These are phyloP conservation scores for Phytophthora ohioensis DNA, from an alignment of 352 stramenopile genomes.

Conservation along the genomic window DNA sequence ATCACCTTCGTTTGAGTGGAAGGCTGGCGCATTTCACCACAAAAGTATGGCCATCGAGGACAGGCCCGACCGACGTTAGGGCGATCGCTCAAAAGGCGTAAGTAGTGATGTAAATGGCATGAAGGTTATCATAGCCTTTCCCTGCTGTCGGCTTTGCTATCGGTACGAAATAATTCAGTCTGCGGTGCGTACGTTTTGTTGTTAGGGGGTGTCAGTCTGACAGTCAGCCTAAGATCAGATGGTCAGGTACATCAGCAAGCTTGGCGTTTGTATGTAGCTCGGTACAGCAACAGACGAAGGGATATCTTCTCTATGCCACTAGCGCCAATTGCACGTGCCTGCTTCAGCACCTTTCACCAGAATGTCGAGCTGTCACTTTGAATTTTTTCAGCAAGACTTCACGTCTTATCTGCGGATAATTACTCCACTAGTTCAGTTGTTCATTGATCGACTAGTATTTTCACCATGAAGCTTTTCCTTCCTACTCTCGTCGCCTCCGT, in stretches of 20 bases:
- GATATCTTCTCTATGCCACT: background rate
- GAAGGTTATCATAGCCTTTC: background rate
- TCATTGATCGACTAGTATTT: background rate
- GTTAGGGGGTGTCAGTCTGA: background rate
- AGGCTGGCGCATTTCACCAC: no score
- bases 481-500: conserved; percentile 26
- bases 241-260: background rate
- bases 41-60: no score
- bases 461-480: conserved; percentile 46
- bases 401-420: background rate
- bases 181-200: background rate
- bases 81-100: background rate
- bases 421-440: background rate
- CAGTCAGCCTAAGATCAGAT: background rate
- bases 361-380: background rate
- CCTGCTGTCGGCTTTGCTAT: background rate
- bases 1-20: no score
- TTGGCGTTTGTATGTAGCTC: conserved; percentile 1
- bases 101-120: background rate
- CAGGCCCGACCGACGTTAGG: no score
- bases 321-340: background rate
- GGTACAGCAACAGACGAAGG: background rate
- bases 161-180: background rate
- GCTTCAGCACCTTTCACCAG: background rate
- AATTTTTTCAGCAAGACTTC: background rate